Percentiles rank a stretch among this genome's conserved stretches.
These are phyloP conservation scores for Uronychia binucleata DNA, from an alignment of 73 alveolate genomes.

Conservation along the genomic window DNA sequence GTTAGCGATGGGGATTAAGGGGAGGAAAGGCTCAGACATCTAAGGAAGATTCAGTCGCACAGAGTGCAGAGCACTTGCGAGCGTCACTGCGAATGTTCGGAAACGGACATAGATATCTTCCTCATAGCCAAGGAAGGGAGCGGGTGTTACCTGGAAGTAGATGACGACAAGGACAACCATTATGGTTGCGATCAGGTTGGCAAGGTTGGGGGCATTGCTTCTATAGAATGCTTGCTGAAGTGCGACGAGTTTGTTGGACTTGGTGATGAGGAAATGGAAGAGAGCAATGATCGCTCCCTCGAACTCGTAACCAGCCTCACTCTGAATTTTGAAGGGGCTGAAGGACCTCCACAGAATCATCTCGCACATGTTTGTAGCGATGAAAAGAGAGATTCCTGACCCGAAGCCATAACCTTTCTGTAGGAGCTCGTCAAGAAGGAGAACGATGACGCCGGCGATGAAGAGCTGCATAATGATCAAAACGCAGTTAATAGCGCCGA, in stretches of 20 bases:
- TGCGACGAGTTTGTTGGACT: conserved; percentile 92
- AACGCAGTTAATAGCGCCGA: conserved; percentile 97
- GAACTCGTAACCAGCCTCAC: conserved; percentile 97
- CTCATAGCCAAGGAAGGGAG: conserved; percentile 1
- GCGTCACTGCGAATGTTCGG: conserved; percentile 21
- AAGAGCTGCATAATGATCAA: conserved; percentile 95
- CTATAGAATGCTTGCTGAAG: conserved; percentile 95
- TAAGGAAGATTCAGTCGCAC: conserved; percentile 64
- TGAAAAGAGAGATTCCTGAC: conserved; percentile 98
- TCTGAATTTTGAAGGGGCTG: conserved; percentile 98
- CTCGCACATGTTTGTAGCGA: conserved; percentile 99
- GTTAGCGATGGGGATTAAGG: neutral
- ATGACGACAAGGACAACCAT: conserved; percentile 97
- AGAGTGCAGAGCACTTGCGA: conserved; percentile 46
- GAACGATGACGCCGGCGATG: conserved; percentile 98
- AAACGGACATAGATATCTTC: neutral
- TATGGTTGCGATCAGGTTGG: conserved; percentile 97
- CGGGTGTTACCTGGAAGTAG: conserved; percentile 94
- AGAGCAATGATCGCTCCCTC: conserved; percentile 99
- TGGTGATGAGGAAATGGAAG: conserved; percentile 96
- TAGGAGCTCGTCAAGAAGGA: conserved; percentile 92
- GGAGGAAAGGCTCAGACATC: conserved; percentile 45
- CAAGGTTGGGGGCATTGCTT: conserved; percentile 95
- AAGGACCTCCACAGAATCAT: conserved; percentile 99
- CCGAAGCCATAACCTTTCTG: conserved; percentile 99